These are phyloP conservation scores for Fusarium sp. DNA, from an alignment of 2,329 filamentous ascomycete species.

Conservation along the genomic window DNA sequence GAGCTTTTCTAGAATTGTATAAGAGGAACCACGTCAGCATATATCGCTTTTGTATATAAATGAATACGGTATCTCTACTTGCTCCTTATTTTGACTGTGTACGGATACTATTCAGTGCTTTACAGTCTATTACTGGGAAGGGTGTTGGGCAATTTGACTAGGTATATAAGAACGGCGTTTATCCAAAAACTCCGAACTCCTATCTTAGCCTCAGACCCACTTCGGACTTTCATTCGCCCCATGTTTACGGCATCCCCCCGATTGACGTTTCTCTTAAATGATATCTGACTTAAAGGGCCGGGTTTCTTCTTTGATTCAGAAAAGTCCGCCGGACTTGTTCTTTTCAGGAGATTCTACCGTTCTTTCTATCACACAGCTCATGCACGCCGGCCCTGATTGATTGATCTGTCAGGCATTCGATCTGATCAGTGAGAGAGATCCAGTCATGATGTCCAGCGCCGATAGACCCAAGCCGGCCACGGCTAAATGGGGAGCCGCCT, in stretches of 20 bases:
- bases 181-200: constrained; percentile 1
- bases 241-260: constrained; percentile 14
- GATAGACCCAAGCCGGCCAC: constrained; percentile 54
- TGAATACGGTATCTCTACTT: background rate
- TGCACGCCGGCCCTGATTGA: constrained; percentile 3
- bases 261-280: constrained; percentile 26
- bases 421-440: background rate
- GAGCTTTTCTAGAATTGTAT: background rate
- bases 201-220: constrained; percentile 23
- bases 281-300: background rate
- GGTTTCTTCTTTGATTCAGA: constrained; percentile 10
- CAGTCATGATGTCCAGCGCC: constrained; percentile 29
- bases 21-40: background rate
- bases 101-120: background rate
- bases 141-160: background rate
- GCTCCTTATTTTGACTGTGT: background rate
- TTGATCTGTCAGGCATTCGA: background rate
- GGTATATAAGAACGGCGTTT: background rate
- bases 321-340: constrained; percentile 51
- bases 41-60: too few relatives aligned
- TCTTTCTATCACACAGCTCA: constrained; percentile 26
- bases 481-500: constrained; percentile 66
- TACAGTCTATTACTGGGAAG: background rate
- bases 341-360: constrained; percentile 8
- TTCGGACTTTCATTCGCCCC: constrained; percentile 31